Conservation (phyloP, 495 filamentous ascomycete genomes). For the Daldinia decipiens region DNA sequence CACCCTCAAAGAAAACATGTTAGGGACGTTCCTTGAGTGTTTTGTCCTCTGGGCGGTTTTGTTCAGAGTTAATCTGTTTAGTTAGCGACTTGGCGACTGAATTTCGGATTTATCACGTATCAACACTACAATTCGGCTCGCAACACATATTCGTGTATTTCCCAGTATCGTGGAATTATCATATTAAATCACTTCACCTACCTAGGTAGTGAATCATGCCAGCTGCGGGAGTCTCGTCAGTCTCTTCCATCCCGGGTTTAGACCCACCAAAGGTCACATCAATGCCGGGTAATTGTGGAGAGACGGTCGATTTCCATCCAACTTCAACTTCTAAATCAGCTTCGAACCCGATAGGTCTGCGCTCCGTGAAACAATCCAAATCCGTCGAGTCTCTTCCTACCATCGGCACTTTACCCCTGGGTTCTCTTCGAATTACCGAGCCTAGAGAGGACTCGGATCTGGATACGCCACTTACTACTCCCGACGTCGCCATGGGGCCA, state of each 20-base stretch:
- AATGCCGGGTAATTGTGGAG: conserved; percentile 39
- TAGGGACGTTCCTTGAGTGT: background rate
- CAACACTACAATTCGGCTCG: no score
- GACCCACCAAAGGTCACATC: conserved; percentile 21
- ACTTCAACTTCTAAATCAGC: conserved; percentile 25
- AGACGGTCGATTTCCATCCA: conserved; percentile 33
- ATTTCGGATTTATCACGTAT: background rate
- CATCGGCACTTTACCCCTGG: conserved; percentile 50
- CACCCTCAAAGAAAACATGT: background rate
- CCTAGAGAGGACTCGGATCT: conserved; percentile 11
- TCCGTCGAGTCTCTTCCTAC: conserved; percentile 47
- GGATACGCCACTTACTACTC: conserved; percentile 18
- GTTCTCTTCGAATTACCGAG: conserved; percentile 51
- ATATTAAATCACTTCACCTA: no score
- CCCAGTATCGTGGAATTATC: no score
- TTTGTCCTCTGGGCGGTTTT: background rate
- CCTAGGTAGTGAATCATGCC: background rate
- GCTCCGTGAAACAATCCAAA: conserved; percentile 29
- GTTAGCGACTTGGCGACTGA: conserved; percentile 4
- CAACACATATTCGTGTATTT: no score
- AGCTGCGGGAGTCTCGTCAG: conserved; percentile 4
- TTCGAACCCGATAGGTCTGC: conserved; percentile 3
- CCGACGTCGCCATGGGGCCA: conserved; percentile 29
- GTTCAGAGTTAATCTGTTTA: background rate
- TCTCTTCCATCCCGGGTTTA: conserved; percentile 16